Evolutionary conservation across 306 rosid species (phyloP).

Genomic region (Castanospermum australe): DNA sequence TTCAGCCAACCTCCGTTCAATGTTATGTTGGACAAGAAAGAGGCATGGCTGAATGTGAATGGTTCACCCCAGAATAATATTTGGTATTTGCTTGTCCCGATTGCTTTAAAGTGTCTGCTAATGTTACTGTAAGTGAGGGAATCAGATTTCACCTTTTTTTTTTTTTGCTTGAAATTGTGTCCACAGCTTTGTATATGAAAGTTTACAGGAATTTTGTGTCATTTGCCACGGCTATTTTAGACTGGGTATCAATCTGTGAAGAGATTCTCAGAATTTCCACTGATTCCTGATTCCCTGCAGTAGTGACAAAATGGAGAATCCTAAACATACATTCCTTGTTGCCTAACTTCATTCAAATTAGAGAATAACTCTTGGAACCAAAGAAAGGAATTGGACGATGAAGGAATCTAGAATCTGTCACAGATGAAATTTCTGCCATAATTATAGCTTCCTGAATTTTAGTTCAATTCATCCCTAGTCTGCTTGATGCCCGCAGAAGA

Average conservation of each 20-base stretch:
- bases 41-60: slow-evolving; percentile 41
- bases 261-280: neutral
- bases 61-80: neutral
- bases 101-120: neutral
- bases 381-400: neutral
- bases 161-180: neutral
- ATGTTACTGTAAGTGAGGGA: slow-evolving; percentile 2
- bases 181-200: neutral
- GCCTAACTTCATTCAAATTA: neutral
- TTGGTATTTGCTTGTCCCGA: neutral
- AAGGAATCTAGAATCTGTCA: neutral
- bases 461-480: neutral
- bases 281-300: neutral
- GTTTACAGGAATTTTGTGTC: neutral
- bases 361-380: neutral
- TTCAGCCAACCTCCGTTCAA: slow-evolving; percentile 64
- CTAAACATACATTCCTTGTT: neutral
- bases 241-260: neutral
- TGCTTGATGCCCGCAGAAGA: neutral
- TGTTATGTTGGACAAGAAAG: slow-evolving; percentile 57
- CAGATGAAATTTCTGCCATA: neutral
- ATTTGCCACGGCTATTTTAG: neutral
- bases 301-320: neutral
- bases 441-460: neutral
- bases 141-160: neutral